phyloP scores from a whole-genome alignment of 176 grass and related monocot genomes.

The Tuctoria greenei region DNA sequence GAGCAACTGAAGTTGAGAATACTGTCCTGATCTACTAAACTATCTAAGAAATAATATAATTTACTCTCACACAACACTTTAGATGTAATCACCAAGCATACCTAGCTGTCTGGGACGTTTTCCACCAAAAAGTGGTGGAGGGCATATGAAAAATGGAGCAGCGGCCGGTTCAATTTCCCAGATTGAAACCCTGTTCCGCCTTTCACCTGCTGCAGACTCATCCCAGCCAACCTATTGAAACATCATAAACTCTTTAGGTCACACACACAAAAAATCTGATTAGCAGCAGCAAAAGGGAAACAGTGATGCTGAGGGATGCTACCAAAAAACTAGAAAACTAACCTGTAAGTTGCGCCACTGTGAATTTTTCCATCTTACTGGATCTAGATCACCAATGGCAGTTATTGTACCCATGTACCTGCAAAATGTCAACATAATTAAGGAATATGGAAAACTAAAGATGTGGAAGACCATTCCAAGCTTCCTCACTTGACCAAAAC shows the following conservation, averaged over 20 bases:
- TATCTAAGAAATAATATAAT: not conserved
- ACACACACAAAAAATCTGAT: not conserved
- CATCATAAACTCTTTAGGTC: conserved; percentile 4
- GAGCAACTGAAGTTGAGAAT: not conserved
- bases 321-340: conserved; percentile 31
- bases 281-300: conserved; percentile 4
- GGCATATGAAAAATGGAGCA: conserved; percentile 84
- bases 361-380: conserved; percentile 78
- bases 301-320: not conserved
- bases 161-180: conserved; percentile 81
- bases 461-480: not conserved
- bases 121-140: conserved; percentile 70
- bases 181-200: conserved; percentile 71
- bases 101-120: conserved; percentile 69
- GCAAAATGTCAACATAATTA: conserved; percentile 28
- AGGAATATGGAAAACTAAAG: not conserved
- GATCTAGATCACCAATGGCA: conserved; percentile 78
- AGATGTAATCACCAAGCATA: conserved; percentile 28
- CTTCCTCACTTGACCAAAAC: not conserved
- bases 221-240: conserved; percentile 77
- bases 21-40: not conserved
- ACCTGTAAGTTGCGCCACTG: conserved; percentile 87
- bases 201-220: conserved; percentile 75
- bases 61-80: not conserved
- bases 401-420: conserved; percentile 94